phyloP scores from a whole-genome alignment of 148 eudicot genomes.

The Persicaria tinctoria region DNA sequence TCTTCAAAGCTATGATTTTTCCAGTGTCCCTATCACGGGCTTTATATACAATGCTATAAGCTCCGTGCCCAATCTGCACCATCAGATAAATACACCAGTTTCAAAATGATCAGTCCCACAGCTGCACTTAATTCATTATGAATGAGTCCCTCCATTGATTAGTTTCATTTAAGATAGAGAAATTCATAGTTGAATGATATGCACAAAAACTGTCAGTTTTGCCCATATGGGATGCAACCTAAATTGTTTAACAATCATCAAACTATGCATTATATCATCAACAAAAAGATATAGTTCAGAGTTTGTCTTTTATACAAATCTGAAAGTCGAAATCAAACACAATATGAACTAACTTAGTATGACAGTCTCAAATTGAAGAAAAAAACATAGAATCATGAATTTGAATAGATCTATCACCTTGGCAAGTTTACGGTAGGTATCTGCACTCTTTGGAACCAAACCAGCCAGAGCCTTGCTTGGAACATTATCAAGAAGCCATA shows the following conservation, averaged over 20 bases:
- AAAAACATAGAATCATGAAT: too few species aligned
- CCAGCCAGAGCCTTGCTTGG: background rate
- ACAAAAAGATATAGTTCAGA: background rate
- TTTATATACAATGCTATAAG: slow-evolving; percentile 9
- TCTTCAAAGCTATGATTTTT: slow-evolving; percentile 11
- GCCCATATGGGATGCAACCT: background rate
- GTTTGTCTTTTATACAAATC: background rate
- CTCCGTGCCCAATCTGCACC: slow-evolving; percentile 13
- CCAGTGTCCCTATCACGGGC: slow-evolving; percentile 13
- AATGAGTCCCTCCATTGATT: background rate
- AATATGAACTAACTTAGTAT: background rate
- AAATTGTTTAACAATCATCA: background rate
- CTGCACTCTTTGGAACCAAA: slow-evolving; percentile 3
- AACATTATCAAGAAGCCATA: slow-evolving; percentile 1
- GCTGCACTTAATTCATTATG: background rate
- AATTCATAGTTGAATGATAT: background rate
- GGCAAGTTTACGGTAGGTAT: slow-evolving; percentile 8
- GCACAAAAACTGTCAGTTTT: background rate
- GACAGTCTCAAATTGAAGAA: background rate
- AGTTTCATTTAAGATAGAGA: background rate
- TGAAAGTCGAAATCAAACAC: background rate
- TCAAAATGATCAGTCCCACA: background rate
- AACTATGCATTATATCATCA: background rate
- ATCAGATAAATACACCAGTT: background rate
- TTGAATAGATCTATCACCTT: background rate